Conservation (phyloP, 1,284 basidiomycete species). For the Cerrena zonata region DNA sequence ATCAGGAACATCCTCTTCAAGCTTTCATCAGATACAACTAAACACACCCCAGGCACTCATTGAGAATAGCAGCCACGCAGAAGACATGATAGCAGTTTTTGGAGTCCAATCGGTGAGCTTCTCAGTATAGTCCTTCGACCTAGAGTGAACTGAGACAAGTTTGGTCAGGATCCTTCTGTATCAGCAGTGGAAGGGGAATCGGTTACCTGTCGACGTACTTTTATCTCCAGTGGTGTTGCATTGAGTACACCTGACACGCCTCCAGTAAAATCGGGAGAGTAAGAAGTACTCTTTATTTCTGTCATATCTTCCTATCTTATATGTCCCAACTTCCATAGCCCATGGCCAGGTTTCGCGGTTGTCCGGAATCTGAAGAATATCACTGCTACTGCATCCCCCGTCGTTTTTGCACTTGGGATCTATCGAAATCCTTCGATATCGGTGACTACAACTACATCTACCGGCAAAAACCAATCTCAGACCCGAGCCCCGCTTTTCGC, state of each 20-base stretch:
- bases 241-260: background rate
- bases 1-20: slow-evolving; percentile 7
- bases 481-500: slow-evolving; percentile 23
- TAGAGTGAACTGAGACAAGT: too few relatives aligned
- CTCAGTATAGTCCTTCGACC: too few relatives aligned
- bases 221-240: background rate
- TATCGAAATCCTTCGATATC: slow-evolving; percentile 21
- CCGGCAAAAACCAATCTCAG: slow-evolving; percentile 11
- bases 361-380: slow-evolving; percentile 20
- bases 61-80: slow-evolving; percentile 19
- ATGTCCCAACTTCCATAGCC: slow-evolving; percentile 7
- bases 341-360: slow-evolving; percentile 17
- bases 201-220: background rate
- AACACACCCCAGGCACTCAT: slow-evolving; percentile 11
- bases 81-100: slow-evolving; percentile 14
- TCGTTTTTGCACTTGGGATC: slow-evolving; percentile 21
- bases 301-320: background rate
- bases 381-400: slow-evolving; percentile 11
- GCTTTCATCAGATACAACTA: slow-evolving; percentile 17
- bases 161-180: too few relatives aligned
- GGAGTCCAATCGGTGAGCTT: background rate
- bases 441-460: slow-evolving; percentile 16
- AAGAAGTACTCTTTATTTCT: background rate
- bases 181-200: background rate
- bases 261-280: background rate